Evolutionary conservation across 2,329 filamentous ascomycete species (phyloP).

Genomic region (Xylaria multiplex): DNA sequence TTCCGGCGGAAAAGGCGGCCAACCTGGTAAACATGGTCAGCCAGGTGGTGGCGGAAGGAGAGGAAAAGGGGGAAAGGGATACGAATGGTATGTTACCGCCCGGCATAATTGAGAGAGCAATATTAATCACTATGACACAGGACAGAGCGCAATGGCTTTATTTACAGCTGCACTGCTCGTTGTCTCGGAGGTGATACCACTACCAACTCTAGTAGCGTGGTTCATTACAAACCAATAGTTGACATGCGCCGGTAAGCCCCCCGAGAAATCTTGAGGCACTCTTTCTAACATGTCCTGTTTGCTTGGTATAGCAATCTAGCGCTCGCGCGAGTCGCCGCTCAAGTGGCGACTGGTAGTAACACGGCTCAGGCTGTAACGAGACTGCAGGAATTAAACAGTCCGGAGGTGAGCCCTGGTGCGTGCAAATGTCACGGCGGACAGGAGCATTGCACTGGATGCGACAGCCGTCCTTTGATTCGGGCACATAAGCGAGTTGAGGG

Average conservation of each 20-base stretch:
- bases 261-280: slow-evolving; percentile 1
- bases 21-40: slow-evolving; percentile 14
- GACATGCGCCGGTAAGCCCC: slow-evolving; percentile 17
- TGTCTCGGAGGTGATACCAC: slow-evolving; percentile 17
- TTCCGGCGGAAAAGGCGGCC: slow-evolving; percentile 24
- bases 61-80: slow-evolving; percentile 21
- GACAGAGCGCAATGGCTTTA: slow-evolving; percentile 9
- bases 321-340: not conserved
- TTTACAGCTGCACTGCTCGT: slow-evolving; percentile 14
- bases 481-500: slow-evolving; percentile 22
- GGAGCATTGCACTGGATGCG: slow-evolving; percentile 22
- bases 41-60: slow-evolving; percentile 20
- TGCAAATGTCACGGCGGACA: slow-evolving; percentile 25
- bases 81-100: slow-evolving; percentile 20
- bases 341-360: not conserved
- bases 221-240: slow-evolving; percentile 1
- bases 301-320: slow-evolving; percentile 3
- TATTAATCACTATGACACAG: slow-evolving; percentile 1
- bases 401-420: slow-evolving; percentile 3
- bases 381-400: slow-evolving; percentile 15
- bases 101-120: not conserved
- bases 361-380: slow-evolving; percentile 6
- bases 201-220: slow-evolving; percentile 9
- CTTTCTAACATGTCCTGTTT: slow-evolving; percentile 7
- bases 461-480: slow-evolving; percentile 20